Evolutionary conservation across 1,139 yeast species (phyloP), one percentile per base, ranked within the genome.

Genomic region (Candida tunisiensis): DNA sequence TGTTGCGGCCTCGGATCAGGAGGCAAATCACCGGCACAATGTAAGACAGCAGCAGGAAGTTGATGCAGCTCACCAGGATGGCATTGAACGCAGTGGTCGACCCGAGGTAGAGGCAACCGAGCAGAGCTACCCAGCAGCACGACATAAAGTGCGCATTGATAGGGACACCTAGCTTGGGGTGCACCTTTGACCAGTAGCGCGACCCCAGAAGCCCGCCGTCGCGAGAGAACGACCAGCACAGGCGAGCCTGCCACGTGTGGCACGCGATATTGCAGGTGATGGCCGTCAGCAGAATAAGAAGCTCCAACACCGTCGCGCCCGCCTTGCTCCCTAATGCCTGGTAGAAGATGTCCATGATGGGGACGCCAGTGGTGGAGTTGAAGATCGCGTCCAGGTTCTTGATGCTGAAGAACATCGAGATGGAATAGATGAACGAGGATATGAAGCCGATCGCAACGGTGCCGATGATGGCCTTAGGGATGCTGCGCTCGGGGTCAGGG

Each of bases 211-310:
- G 56, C 37, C 65, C 41, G 38, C 67, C 72, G n/a, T 75, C 85
- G 49, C 85, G 67, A 11, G 82, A 62, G 46, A 74, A 77, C 6
- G 83, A 72, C 85, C 85, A 75, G 29, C 35, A 28, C 6, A 41
- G 36, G 16, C 42, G 34, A 3, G 40, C n/a, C n/a, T n/a, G 33
- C 79, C 82, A 72, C 3, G 85, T 74, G 42, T 74, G 83, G 31
- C 74, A 64, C 6, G 78, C 65, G 35, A 74, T 69, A 33, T 70
- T 69, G 47, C 83, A 74, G 21, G 82, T 80, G 41, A 67, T 56
- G 33, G 40, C 42, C 34, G 40, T 35, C 17, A 42, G 35, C 22
- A 42, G 26, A 24, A 40, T 40, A 3, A 39, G 41, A 1, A 41
- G 42, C 6, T 43, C 39, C n/a, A n/a, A n/a, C n/a, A n/a, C n/a